Evolutionary conservation across 192 early-diverging fungal species (phyloP), one percentile per base, ranked within the genome.

Genomic region (Rhizophagus sp.): DNA sequence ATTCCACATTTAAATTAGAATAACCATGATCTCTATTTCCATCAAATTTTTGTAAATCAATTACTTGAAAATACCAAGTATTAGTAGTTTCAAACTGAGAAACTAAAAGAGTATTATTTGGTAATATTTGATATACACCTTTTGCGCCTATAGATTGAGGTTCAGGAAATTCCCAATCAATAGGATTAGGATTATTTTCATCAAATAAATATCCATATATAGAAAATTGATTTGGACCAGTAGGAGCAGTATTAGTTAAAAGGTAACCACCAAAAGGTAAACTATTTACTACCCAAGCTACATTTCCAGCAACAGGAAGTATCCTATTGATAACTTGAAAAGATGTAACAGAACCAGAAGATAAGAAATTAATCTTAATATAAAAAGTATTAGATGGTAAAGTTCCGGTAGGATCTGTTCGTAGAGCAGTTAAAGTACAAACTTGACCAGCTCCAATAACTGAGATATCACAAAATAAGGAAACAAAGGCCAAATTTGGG

Each of bases 11-110:
- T 4, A n/a, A 10, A 65, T 77, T 77, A 9, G 3, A n/a, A 62
- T 77, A 77, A 13, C 36, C 75, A 3, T 47, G 62, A 61, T 75
- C 73, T 75, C 15, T 15, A 66, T 15, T 5, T n/a, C 12, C 30
- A 33, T 4, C 17, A 6, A 66, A 66, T 33, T 33, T 66, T 17
- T 13, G 65, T 13, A 66, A 66, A 66, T 66, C 65, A 25, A 66
- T 33, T 33, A 13, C 17, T 4, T 33, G 11, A 4, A 66, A 66
- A 34, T 2, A 4, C 65, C 65, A 66, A 3, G 65, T 5, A 66
- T 66, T 33, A 66, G 0, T 9, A 9, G 1, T 66, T 33, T 66
- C 65, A 15, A 15, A 4, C 15, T 33, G 30, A 33, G 65, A 27
- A 12, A 66, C 5, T 17, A 66, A n/a, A 2, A 66, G 7, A 66